Evolutionary conservation across 192 early-diverging fungal species (phyloP).

Genomic region (Umbelopsis ramanniana): DNA sequence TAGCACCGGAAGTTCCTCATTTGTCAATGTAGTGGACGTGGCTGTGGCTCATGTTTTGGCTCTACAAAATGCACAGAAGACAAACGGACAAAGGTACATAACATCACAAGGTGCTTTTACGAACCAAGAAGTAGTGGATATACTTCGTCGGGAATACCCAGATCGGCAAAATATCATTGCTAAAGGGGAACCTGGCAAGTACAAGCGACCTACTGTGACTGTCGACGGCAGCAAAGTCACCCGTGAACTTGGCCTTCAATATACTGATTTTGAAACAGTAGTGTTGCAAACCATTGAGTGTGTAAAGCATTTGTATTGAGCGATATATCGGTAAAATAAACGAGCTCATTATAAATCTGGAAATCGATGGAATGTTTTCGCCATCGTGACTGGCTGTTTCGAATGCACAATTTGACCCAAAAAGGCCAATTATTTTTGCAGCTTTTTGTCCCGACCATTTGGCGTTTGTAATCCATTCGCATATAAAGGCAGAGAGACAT

Average conservation of each 20-base stretch:
- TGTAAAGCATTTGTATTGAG: constrained; percentile 6
- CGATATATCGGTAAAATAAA: too few relatives aligned
- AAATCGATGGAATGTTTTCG: too few relatives aligned
- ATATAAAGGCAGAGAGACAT: too few relatives aligned
- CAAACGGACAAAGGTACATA: constrained; percentile 25
- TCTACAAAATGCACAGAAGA: constrained; percentile 3
- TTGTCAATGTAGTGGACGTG: constrained; percentile 1
- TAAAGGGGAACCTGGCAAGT: background rate
- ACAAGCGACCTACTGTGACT: background rate
- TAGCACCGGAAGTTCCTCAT: background rate
- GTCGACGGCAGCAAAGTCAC: constrained; percentile 8
- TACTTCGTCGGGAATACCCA: background rate
- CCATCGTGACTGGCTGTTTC: too few relatives aligned
- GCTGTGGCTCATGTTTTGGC: constrained; percentile 24
- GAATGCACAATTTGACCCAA: too few relatives aligned
- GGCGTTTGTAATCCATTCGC: too few relatives aligned
- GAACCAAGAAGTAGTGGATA: background rate
- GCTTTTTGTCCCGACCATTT: too few relatives aligned
- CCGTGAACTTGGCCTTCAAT: background rate
- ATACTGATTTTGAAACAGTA: background rate
- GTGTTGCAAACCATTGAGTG: background rate
- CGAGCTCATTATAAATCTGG: too few relatives aligned
- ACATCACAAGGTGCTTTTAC: background rate
- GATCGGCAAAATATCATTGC: constrained; percentile 3
- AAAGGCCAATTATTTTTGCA: too few relatives aligned